phyloP scores from a whole-genome alignment of 2,329 filamentous ascomycete species.

The Trichophyton equinum region DNA sequence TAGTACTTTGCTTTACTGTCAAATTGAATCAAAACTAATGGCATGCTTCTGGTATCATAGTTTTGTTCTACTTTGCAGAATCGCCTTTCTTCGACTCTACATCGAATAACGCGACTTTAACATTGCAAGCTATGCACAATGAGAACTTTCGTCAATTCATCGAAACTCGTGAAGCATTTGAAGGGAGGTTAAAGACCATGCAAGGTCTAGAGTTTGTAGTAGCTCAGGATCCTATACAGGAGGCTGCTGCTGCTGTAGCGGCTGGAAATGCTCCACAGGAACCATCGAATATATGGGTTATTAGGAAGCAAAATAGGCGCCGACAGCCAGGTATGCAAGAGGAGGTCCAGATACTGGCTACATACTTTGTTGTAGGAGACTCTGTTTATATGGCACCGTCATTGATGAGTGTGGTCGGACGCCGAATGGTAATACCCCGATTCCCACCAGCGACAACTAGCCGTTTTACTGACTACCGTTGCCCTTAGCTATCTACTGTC shows the following conservation, averaged over 20 bases:
- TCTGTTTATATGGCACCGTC: slow-evolving; percentile 51
- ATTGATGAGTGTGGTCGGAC: slow-evolving; percentile 45
- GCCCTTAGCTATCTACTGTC: slow-evolving; percentile 40
- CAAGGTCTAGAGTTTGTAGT: slow-evolving; percentile 49
- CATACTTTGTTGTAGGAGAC: slow-evolving; percentile 50
- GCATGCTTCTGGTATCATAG: slow-evolving; percentile 18
- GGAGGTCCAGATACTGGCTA: slow-evolving; percentile 42
- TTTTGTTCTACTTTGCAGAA: slow-evolving; percentile 50
- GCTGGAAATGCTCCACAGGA: slow-evolving; percentile 25
- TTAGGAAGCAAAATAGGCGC: slow-evolving; percentile 45
- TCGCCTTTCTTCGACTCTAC: slow-evolving; percentile 52
- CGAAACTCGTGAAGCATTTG: slow-evolving; percentile 45
- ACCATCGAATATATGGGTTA: slow-evolving; percentile 44
- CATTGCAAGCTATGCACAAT: slow-evolving; percentile 40
- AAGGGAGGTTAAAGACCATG: slow-evolving; percentile 42
- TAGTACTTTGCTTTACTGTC: background rate
- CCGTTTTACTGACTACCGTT: background rate
- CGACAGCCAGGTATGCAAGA: slow-evolving; percentile 34
- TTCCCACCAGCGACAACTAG: too few species aligned
- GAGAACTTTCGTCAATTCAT: slow-evolving; percentile 39
- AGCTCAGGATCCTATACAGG: slow-evolving; percentile 43
- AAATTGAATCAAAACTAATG: background rate
- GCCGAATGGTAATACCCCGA: slow-evolving; percentile 34
- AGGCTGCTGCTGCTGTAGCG: slow-evolving; percentile 25
- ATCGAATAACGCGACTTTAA: slow-evolving; percentile 47